Percentiles rank a stretch among this genome's conserved stretches.
Conservation (phyloP, 139 green algal genomes). For the Haematococcus sp. region DNA sequence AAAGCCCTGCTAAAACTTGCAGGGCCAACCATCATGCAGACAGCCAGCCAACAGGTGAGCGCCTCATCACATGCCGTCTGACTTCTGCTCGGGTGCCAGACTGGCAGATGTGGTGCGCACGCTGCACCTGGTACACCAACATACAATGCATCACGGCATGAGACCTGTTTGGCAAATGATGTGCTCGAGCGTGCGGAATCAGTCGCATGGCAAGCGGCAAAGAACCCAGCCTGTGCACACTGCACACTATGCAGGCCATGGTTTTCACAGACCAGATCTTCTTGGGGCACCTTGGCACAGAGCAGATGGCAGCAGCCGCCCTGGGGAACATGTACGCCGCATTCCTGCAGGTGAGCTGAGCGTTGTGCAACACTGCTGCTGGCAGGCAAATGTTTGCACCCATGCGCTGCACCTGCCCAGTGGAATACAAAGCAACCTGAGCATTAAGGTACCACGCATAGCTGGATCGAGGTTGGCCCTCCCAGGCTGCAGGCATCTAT, state of each 20-base stretch:
- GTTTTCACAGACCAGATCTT: slow-evolving; percentile 42
- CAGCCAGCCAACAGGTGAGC: slow-evolving; percentile 8
- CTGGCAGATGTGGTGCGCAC: too few species aligned
- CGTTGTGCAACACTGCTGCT: too few species aligned
- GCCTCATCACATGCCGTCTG: not conserved
- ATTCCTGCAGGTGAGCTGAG: slow-evolving; percentile 2
- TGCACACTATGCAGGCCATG: slow-evolving; percentile 30
- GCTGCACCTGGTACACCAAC: not conserved
- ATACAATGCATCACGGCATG: too few species aligned
- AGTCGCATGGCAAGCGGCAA: not conserved
- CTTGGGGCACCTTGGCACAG: slow-evolving; percentile 41
- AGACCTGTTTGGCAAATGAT: too few species aligned
- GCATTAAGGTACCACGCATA: too few species aligned
- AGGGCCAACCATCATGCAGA: slow-evolving; percentile 5
- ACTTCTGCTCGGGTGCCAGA: too few species aligned
- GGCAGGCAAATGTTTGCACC: not conserved
- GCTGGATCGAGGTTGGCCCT: too few species aligned
- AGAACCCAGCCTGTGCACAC: not conserved
- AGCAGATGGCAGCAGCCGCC: slow-evolving; percentile 32
- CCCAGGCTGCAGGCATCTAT: too few species aligned
- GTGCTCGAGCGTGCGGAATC: too few species aligned
- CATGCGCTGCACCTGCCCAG: too few species aligned
- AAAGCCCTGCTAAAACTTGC: not conserved
- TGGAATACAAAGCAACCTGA: too few species aligned
- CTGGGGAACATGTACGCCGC: slow-evolving; percentile 16